Evolutionary conservation across 345 rosid genomes (phyloP), one percentile per base, ranked within the genome.

Genomic region (Bruguiera gymnorhiza): DNA sequence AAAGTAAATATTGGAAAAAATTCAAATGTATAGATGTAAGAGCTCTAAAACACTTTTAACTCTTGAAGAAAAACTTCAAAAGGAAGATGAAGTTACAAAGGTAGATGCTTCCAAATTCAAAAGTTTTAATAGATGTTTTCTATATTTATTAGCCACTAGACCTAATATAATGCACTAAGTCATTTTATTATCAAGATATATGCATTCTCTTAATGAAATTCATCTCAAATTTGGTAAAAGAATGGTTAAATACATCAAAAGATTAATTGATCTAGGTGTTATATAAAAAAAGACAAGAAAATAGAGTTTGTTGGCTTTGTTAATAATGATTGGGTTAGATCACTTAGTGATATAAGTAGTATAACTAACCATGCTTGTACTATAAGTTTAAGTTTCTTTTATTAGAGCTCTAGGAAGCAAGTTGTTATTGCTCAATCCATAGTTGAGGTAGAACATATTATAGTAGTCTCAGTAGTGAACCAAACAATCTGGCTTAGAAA

Each of bases 31-130:
- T 19, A 3, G 26, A 19, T n/a, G 4, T 6, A 53, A n/a, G 57
- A 7, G 3, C 3, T 0, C 0, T 6, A 3, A 6, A 1, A 7
- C 26, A 0, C 11, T 2, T 6, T 52, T 52, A 9, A 6, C 19
- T 18, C 9, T 9, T 6, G 5, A 4, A 53, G 57, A 7, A n/a
- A 53, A 53, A 10, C 3, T n/a, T 6, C 21, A 3, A 5, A 6
- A 52, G 9, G 23, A 20, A 1, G 56, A 52, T 20, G 2, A 3
- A 18, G 31, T 1, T 39, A n/a, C 23, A 21, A 64, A 63, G 18
- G 27, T 62, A 3, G 21, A 19, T 30, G 31, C 31, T 30, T 30
- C n/a, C 6, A 51, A 21, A 51, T 16, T 51, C 36, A 1, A 2
- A 2, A 62, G 65, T 19, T 19, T 62, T 7, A n/a, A 34, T 19